phyloP scores from a whole-genome alignment of 148 eudicot species.

The Rhododendron ovatum region DNA sequence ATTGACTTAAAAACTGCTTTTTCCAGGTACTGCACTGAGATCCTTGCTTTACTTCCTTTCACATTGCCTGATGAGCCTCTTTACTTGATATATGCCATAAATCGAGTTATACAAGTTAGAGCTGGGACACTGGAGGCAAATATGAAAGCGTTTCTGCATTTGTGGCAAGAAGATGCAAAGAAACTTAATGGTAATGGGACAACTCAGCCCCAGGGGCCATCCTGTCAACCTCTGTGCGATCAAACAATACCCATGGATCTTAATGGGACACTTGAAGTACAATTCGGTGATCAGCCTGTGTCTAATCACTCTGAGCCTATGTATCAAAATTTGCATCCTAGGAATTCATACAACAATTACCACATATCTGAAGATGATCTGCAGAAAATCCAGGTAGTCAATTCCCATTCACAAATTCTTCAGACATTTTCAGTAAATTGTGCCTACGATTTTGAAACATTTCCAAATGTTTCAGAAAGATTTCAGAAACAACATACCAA shows the following conservation, averaged over 20 bases:
- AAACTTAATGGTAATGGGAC: conserved; percentile 42
- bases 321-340: conserved; percentile 27
- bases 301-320: conserved; percentile 19
- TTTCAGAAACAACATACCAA: not conserved
- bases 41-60: conserved; percentile 90
- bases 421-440: not conserved
- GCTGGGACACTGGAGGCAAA: conserved; percentile 85
- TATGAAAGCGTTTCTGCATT: conserved; percentile 63
- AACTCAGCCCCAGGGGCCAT: conserved; percentile 22
- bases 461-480: not conserved
- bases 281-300: conserved; percentile 27
- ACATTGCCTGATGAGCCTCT: conserved; percentile 88
- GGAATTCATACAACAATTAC: conserved; percentile 22
- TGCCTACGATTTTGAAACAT: not conserved
- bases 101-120: conserved; percentile 92
- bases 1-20: conserved; percentile 10
- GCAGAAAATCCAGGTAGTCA: conserved; percentile 66
- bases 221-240: conserved; percentile 21
- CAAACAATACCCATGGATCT: conserved; percentile 29
- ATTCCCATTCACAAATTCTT: not conserved
- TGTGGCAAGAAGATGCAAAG: conserved; percentile 39
- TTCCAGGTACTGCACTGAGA: conserved; percentile 87
- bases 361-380: conserved; percentile 44
- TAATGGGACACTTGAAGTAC: conserved; percentile 26
- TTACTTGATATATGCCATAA: conserved; percentile 75